Conservation (phyloP, 257 asterid genomes). For the Henckelia pumila region DNA sequence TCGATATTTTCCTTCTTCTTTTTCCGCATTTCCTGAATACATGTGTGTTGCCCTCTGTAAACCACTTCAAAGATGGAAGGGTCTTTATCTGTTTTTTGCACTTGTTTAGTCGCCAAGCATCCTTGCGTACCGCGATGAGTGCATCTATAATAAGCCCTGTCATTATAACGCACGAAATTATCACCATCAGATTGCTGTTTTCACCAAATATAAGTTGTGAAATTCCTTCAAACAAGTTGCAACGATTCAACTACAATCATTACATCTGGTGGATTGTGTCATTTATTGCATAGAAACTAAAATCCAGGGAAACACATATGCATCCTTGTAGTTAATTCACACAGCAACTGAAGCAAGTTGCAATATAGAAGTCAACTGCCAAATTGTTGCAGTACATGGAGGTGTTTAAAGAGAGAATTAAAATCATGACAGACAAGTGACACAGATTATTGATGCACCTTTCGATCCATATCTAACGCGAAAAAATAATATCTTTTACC, state of each 20-base stretch:
- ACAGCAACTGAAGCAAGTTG: neutral
- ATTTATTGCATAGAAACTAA: neutral
- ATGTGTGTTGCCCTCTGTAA: conserved; percentile 67
- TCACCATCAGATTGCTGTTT: neutral
- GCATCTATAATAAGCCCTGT: conserved; percentile 85
- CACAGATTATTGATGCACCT: too few relatives aligned
- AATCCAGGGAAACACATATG: neutral
- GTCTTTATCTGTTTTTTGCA: conserved; percentile 61
- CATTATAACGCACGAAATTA: neutral
- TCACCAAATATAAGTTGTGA: neutral
- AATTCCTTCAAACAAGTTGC: neutral
- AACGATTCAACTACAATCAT: too few relatives aligned
- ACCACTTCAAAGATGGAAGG: conserved; percentile 50
- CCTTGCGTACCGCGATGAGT: conserved; percentile 74
- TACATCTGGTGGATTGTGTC: too few relatives aligned
- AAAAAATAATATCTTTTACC: too few relatives aligned
- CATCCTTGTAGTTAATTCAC: neutral
- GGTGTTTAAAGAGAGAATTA: neutral
- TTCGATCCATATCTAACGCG: too few relatives aligned
- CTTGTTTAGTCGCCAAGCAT: conserved; percentile 77
- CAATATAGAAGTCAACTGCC: neutral
- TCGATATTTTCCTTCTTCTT: conserved; percentile 22
- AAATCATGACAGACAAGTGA: too few relatives aligned
- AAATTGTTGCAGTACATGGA: neutral
- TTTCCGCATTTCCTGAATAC: conserved; percentile 38